Conservation (phyloP, 805 yeast species). For the Lipomyces yamanashiensis region DNA sequence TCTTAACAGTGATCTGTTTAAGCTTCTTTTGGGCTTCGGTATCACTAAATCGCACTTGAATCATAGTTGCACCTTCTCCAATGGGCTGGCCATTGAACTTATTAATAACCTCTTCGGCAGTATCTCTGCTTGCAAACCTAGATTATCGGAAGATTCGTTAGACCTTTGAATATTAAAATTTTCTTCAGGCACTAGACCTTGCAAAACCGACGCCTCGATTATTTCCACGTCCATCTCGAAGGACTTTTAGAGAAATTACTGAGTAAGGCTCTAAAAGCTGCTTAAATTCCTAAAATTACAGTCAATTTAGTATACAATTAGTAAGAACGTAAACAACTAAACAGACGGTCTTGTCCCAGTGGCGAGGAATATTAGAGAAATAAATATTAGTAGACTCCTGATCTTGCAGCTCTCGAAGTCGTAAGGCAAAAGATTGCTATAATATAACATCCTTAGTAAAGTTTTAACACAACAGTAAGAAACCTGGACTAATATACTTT, state of each 20-base stretch:
- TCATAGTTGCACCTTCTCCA: constrained; percentile 32
- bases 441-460: neutral
- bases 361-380: constrained; percentile 38
- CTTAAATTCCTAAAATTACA: constrained; percentile 26
- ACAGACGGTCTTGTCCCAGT: constrained; percentile 37
- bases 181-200: constrained; percentile 21
- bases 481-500: constrained; percentile 15
- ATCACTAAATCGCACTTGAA: constrained; percentile 39
- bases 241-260: constrained; percentile 36
- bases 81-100: constrained; percentile 35
- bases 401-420: constrained; percentile 37
- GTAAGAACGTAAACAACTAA: neutral
- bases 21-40: constrained; percentile 39
- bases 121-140: constrained; percentile 28
- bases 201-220: constrained; percentile 40
- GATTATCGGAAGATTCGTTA: neutral
- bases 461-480: neutral
- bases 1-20: constrained; percentile 37
- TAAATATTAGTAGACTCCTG: constrained; percentile 37
- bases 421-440: constrained; percentile 36
- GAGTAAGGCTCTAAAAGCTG: constrained; percentile 29
- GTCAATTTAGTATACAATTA: neutral
- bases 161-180: neutral
- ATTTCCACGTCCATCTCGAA: constrained; percentile 36
- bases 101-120: constrained; percentile 35